Percentiles rank a stretch among this genome's conserved stretches.
Conservation (phyloP, 2,329 filamentous ascomycete genomes). For the Talaromyces pinophilus region DNA sequence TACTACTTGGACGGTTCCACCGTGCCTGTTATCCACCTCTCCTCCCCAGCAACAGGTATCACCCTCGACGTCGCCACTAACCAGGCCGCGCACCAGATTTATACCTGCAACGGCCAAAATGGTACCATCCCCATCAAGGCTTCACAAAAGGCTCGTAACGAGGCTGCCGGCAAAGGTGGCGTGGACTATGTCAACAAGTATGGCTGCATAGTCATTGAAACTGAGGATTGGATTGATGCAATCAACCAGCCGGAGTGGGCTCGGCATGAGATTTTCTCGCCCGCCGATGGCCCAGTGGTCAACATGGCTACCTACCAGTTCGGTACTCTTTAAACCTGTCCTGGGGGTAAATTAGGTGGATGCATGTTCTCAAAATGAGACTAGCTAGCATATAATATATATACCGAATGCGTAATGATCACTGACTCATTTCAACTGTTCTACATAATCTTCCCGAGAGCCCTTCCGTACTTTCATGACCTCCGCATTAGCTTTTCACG, state of each 20-base stretch:
- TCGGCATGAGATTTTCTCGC: slow-evolving; percentile 53
- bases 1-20: slow-evolving; percentile 38
- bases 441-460: neutral
- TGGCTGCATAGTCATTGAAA: slow-evolving; percentile 86
- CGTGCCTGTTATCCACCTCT: slow-evolving; percentile 60
- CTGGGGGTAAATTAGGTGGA: no score
- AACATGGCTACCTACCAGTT: slow-evolving; percentile 51
- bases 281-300: slow-evolving; percentile 42
- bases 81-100: slow-evolving; percentile 86
- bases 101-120: slow-evolving; percentile 77
- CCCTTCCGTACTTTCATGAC: no score
- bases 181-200: slow-evolving; percentile 60
- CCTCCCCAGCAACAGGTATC: slow-evolving; percentile 73
- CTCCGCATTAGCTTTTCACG: no score
- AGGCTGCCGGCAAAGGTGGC: slow-evolving; percentile 55
- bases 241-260: slow-evolving; percentile 93
- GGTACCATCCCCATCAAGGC: slow-evolving; percentile 55
- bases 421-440: neutral
- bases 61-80: slow-evolving; percentile 77
- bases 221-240: slow-evolving; percentile 89
- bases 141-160: slow-evolving; percentile 53
- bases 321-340: slow-evolving; percentile 31
- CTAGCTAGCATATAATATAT: neutral
- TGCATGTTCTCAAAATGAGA: neutral
- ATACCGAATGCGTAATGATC: neutral